Base-by-base conservation (phyloP, 306 rosid species). In the Hippophae tibetana region DNA sequence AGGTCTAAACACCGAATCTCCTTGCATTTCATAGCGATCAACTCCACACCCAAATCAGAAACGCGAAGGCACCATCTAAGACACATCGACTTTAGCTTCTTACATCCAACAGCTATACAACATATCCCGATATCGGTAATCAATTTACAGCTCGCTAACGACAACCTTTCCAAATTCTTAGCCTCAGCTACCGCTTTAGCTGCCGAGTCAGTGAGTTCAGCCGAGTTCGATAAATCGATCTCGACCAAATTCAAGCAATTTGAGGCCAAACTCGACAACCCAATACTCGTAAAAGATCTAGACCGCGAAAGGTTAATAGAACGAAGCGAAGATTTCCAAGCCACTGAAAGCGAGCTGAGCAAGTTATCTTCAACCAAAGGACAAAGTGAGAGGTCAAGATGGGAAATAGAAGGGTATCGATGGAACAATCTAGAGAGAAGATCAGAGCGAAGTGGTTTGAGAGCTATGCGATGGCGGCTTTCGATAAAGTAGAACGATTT, bases 121-220 rank as follows among this genome's bases (percentile, higher is more conserved):
- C 94, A 94, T 45, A 90, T 78, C 63, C 97, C 97, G 69, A 90
- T 81, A 47, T 90, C 97, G 14, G 90, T 84, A 13, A 90, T 62
- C 47, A 72, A 26, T 58, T 72, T 90, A 18, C 97, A 90, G 81
- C 97, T 82, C 4, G 74, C 75, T 70, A 90, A 8, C 86, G 82
- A 66, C 66, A 90, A 51, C 63, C 63, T 86, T 89, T 76, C 78
- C 71, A 90, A 58, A 56, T 78, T 87, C 75, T 41, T 75, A 0
- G 94, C 95, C 75, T 78, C 86, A 6, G 95, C 95, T 58, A 87
- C 68, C 8, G 76, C 86, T 27, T 84, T 81, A 13, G 76, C 81
- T 64, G 78, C 94, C 7, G 66, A 58, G 55, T 90, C 97, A 41
- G 72, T 84, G 52, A 90, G 63, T 65, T 77, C 86, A 44, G 86